A percentile compares a stretch with the other conserved stretches of the same genome.
phyloP scores from a whole-genome alignment of 129 eudicot genomes.

The Flaveria trinervia region DNA sequence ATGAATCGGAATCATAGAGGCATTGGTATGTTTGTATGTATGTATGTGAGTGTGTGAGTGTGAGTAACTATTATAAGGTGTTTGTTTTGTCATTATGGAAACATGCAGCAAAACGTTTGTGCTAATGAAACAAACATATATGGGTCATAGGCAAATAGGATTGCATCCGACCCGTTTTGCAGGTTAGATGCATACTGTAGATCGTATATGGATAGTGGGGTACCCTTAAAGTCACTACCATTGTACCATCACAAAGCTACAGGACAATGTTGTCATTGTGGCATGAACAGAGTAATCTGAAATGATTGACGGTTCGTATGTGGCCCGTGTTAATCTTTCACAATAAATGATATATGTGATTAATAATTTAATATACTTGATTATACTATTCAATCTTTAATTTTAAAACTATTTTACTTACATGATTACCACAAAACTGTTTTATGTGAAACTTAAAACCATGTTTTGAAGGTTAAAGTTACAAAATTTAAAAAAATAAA shows the following conservation, averaged over 20 bases:
- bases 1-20: background rate
- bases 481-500: too few relatives aligned
- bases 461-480: background rate
- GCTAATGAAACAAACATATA: background rate
- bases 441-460: background rate
- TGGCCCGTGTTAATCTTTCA: background rate
- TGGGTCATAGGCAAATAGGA: background rate
- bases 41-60: too few relatives aligned
- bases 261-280: conserved; percentile 8
- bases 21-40: background rate
- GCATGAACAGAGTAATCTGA: background rate
- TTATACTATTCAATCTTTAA: too few relatives aligned
- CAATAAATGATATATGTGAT: background rate
- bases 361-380: background rate
- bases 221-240: conserved; percentile 7
- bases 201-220: conserved; percentile 24
- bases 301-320: background rate
- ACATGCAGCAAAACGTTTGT: conserved; percentile 19
- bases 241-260: background rate
- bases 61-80: background rate
- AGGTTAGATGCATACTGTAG: background rate
- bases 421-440: background rate
- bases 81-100: conserved; percentile 14
- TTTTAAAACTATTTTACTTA: background rate
- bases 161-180: conserved; percentile 20